These are phyloP conservation scores for Ensete glaucum DNA, from an alignment of 176 grass and related monocot genomes.

Conservation along the genomic window DNA sequence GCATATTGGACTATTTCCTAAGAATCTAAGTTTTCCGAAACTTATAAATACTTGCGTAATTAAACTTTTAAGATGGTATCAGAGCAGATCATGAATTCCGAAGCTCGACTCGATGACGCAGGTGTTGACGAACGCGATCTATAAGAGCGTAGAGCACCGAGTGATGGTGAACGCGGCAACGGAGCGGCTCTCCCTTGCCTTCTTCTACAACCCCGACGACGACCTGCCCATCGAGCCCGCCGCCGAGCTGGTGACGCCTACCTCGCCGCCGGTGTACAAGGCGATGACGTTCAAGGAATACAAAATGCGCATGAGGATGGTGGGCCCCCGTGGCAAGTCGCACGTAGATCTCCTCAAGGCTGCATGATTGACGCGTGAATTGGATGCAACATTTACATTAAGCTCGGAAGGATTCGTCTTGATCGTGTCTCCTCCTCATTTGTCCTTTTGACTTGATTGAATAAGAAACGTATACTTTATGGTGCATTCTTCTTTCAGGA, in stretches of 20 bases:
- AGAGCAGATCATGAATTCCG: too few species aligned
- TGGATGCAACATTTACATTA: too few species aligned
- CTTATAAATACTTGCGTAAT: neutral
- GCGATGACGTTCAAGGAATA: constrained; percentile 32
- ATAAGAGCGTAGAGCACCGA: constrained; percentile 41
- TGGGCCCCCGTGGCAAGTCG: neutral
- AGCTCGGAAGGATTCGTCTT: too few species aligned
- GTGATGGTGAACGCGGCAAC: constrained; percentile 26
- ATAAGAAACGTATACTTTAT: too few species aligned
- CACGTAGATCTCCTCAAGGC: neutral
- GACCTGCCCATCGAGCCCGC: constrained; percentile 32
- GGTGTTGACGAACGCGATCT: constrained; percentile 49
- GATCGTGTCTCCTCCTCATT: too few species aligned
- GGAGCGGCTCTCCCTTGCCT: constrained; percentile 34
- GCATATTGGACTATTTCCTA: too few species aligned
- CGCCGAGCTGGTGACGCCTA: constrained; percentile 24
- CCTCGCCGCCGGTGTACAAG: constrained; percentile 24
- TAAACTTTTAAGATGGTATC: neutral
- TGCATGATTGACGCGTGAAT: neutral
- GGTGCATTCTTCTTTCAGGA: too few species aligned
- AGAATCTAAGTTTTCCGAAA: too few species aligned
- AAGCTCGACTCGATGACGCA: constrained; percentile 3
- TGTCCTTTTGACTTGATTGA: too few species aligned
- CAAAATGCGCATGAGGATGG: neutral
- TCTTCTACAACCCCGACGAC: constrained; percentile 31